phyloP scores from a whole-genome alignment of 2,329 filamentous ascomycete species.

The Calycina herbarum region DNA sequence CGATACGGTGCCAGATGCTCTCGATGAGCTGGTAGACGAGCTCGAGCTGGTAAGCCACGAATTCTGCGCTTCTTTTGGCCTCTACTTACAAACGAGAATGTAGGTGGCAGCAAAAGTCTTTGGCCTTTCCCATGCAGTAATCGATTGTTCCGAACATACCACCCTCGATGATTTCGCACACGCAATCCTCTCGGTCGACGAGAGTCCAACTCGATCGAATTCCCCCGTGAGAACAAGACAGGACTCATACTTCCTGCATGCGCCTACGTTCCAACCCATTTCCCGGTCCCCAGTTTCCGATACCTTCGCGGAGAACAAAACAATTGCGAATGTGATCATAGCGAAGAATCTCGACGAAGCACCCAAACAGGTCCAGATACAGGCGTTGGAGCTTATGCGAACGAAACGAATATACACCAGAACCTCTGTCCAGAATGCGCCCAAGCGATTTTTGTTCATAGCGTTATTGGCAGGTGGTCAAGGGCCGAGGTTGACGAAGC shows the following conservation, averaged over 20 bases:
- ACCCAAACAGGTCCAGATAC: conserved; percentile 76
- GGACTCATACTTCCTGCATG: conserved; percentile 36
- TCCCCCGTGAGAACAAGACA: conserved; percentile 32
- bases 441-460: conserved; percentile 77
- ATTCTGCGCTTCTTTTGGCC: not conserved
- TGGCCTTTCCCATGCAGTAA: conserved; percentile 64
- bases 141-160: conserved; percentile 72
- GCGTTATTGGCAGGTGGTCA: conserved; percentile 62
- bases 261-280: conserved; percentile 31
- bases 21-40: conserved; percentile 72
- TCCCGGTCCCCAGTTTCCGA: conserved; percentile 37
- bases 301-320: conserved; percentile 45
- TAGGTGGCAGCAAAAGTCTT: conserved; percentile 72
- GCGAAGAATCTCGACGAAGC: conserved; percentile 77
- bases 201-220: conserved; percentile 25
- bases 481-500: conserved; percentile 50
- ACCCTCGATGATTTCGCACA: conserved; percentile 80
- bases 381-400: conserved; percentile 75
- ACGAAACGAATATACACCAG: conserved; percentile 76
- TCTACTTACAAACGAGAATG: conserved; percentile 11
- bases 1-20: conserved; percentile 61
- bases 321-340: conserved; percentile 80
- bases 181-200: conserved; percentile 50
- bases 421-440: conserved; percentile 70
- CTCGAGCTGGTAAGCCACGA: conserved; percentile 60